These are phyloP conservation scores for Hanseniaspora sp. DNA, from an alignment of 1,139 yeast species.

Conservation along the genomic window DNA sequence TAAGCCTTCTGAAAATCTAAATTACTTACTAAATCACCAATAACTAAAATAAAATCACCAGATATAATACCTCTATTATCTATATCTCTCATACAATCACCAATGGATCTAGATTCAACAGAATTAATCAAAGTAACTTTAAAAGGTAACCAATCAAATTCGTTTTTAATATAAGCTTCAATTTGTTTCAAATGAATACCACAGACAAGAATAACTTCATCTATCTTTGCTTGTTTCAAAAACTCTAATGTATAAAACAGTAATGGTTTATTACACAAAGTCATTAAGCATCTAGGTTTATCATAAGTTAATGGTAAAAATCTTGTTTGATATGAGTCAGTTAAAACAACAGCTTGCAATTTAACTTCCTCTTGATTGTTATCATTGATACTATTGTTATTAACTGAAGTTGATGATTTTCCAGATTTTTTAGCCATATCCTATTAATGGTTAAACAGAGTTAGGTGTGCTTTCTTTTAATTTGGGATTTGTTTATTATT, in stretches of 20 bases:
- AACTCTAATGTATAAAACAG: conserved; percentile 92
- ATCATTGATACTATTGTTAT: background rate
- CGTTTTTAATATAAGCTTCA: conserved; percentile 63
- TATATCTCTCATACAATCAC: conserved; percentile 93
- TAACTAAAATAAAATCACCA: conserved; percentile 77
- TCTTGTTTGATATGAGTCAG: conserved; percentile 84
- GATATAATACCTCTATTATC: conserved; percentile 82
- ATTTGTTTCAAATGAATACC: conserved; percentile 84
- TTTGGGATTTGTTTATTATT: too few relatives aligned
- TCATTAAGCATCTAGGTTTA: conserved; percentile 79
- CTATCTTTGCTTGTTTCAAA: conserved; percentile 67
- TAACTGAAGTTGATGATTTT: background rate
- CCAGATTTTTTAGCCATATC: conserved; percentile 12
- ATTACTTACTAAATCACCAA: conserved; percentile 92
- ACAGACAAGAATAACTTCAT: conserved; percentile 82
- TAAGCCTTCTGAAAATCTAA: conserved; percentile 66
- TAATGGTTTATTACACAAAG: conserved; percentile 84
- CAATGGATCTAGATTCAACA: conserved; percentile 84
- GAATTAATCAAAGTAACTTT: conserved; percentile 65
- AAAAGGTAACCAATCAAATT: conserved; percentile 61
- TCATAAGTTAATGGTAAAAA: conserved; percentile 84
- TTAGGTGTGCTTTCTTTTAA: too few relatives aligned
- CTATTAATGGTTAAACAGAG: background rate
- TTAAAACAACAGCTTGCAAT: conserved; percentile 84
- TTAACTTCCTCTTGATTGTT: conserved; percentile 40